Percentiles rank a stretch among this genome's conserved stretches.
phyloP scores from a whole-genome alignment of 192 early-diverging fungal species.

The Dissophora globulifera region DNA sequence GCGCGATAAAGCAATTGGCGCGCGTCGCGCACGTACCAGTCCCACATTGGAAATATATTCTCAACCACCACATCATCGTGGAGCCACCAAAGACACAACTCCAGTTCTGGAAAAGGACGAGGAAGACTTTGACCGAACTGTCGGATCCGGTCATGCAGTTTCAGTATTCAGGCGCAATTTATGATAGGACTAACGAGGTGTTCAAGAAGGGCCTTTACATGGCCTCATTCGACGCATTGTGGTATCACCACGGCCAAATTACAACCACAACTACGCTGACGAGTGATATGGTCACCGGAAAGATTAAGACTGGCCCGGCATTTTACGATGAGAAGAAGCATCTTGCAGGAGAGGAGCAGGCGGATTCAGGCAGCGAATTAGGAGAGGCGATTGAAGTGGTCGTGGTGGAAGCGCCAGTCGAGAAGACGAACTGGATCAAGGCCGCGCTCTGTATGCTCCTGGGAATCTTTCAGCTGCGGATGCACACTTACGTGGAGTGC shows the following conservation, averaged over 20 bases:
- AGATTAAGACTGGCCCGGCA: too few species aligned
- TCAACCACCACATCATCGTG: slow-evolving; percentile 2
- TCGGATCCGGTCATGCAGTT: slow-evolving; percentile 1
- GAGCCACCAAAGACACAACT: slow-evolving; percentile 4
- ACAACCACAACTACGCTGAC: too few species aligned
- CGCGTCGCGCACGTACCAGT: slow-evolving; percentile 18
- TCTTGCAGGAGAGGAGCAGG: too few species aligned
- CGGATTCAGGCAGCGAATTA: too few species aligned
- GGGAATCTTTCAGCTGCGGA: not conserved
- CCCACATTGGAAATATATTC: not conserved
- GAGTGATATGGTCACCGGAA: not conserved
- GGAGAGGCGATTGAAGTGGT: too few species aligned
- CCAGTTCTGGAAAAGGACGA: slow-evolving; percentile 10
- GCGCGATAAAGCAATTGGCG: slow-evolving; percentile 1
- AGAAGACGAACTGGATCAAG: slow-evolving; percentile 2
- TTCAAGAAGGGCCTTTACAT: not conserved
- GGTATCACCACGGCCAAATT: not conserved
- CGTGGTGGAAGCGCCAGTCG: too few species aligned
- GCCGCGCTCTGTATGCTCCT: not conserved
- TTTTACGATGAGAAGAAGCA: too few species aligned
- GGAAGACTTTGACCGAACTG: not conserved
- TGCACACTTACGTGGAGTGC: not conserved
- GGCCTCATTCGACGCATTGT: slow-evolving; percentile 21
- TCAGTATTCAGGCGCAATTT: not conserved
- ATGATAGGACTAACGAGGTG: not conserved